phyloP scores from a whole-genome alignment of 108 stramenopile species.

The Cyclotella baltica region DNA sequence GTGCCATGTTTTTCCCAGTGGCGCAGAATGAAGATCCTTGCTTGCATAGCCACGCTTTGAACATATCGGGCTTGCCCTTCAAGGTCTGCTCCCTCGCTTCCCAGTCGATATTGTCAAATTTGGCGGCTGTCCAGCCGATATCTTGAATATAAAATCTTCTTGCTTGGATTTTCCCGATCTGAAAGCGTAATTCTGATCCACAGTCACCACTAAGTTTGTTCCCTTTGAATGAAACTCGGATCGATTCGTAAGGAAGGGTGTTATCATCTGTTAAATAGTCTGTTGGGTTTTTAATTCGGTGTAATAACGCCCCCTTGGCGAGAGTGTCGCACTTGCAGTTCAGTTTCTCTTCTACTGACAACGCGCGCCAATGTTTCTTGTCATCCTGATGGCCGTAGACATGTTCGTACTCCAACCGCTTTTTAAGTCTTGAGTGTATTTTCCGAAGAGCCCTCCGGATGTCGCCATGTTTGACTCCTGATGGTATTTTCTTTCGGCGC shows the following conservation, averaged over 20 bases:
- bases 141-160: neutral
- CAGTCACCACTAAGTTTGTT: neutral
- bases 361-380: neutral
- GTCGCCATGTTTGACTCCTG: neutral
- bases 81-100: neutral
- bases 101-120: neutral
- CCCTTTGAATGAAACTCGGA: too few species aligned
- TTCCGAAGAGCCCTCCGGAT: neutral
- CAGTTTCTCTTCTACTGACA: neutral
- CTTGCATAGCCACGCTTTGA: neutral
- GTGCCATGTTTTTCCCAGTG: neutral
- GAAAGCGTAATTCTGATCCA: neutral
- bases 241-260: too few species aligned
- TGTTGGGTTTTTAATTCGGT: too few species aligned
- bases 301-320: constrained; percentile 2
- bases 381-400: constrained; percentile 8
- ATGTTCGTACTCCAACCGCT: neutral
- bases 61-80: neutral
- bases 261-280: too few species aligned
- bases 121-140: neutral
- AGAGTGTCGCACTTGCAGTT: constrained; percentile 1
- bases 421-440: neutral
- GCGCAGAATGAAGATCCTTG: constrained; percentile 3
- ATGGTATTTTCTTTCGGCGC: neutral
- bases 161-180: neutral